A percentile compares a stretch with the other conserved stretches of the same genome.
Conservation (phyloP, 1,284 basidiomycete genomes). For the Microbotryomycetes sp. region DNA sequence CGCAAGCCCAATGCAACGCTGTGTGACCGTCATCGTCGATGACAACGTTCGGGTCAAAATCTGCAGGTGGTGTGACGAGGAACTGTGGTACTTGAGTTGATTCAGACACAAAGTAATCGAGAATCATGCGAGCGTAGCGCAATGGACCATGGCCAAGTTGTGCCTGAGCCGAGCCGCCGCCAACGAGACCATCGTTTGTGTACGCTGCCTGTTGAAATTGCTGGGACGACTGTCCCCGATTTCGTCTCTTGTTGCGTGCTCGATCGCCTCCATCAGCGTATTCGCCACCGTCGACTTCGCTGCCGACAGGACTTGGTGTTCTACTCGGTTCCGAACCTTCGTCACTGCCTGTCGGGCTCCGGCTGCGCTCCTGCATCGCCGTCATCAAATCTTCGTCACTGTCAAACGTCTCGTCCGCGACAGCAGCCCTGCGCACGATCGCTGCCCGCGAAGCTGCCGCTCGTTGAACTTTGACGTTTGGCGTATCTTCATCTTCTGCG, state of each 20-base stretch:
- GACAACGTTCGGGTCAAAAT: conserved; percentile 92
- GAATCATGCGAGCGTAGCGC: conserved; percentile 84
- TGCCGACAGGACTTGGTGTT: conserved; percentile 25
- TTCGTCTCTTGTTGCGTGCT: conserved; percentile 33
- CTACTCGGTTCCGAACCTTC: conserved; percentile 22
- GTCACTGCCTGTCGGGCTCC: conserved; percentile 17
- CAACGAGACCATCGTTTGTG: background rate
- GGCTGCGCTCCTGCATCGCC: conserved; percentile 25
- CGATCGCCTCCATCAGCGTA: conserved; percentile 19
- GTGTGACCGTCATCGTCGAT: conserved; percentile 99
- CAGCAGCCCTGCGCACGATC: conserved; percentile 5
- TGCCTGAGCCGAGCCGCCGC: conserved; percentile 16
- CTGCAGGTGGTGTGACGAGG: conserved; percentile 78
- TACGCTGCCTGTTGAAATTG: background rate
- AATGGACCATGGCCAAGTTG: conserved; percentile 42
- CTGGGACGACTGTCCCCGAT: conserved; percentile 16
- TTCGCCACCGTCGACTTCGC: conserved; percentile 17
- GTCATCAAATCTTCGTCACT: conserved; percentile 31
- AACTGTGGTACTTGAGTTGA: conserved; percentile 85
- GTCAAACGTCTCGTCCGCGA: conserved; percentile 12
- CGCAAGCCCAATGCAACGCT: conserved; percentile 96
- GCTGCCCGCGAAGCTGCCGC: conserved; percentile 12
- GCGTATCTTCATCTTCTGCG: conserved; percentile 37
- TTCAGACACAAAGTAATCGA: conserved; percentile 99
- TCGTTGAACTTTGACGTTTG: conserved; percentile 40